A percentile compares a stretch with the other conserved stretches of the same genome.
phyloP scores from a whole-genome alignment of 768 basidiomycete genomes.

The Paxillus involutus region DNA sequence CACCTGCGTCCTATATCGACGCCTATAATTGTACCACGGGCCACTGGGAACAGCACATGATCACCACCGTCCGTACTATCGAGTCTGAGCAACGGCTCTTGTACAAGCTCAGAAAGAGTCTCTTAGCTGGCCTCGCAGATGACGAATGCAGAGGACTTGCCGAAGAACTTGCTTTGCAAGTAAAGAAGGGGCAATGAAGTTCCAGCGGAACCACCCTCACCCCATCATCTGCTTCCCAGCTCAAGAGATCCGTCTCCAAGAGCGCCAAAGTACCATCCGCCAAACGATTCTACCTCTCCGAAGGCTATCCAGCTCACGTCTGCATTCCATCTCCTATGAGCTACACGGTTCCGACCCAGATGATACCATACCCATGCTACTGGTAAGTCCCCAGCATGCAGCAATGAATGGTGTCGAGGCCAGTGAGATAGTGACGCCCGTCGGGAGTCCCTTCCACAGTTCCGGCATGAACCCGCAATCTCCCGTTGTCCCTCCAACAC shows the following conservation, averaged over 20 bases:
- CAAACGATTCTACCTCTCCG: conserved; percentile 29
- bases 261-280: conserved; percentile 22
- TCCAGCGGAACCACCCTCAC: not conserved
- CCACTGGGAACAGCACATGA: conserved; percentile 69
- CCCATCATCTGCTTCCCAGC: conserved; percentile 12
- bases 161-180: conserved; percentile 55
- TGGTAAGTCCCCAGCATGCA: conserved; percentile 17
- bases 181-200: conserved; percentile 19
- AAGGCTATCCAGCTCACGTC: conserved; percentile 27
- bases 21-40: conserved; percentile 51
- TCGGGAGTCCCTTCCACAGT: conserved; percentile 16
- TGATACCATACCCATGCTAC: conserved; percentile 25
- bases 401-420: conserved; percentile 12
- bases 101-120: conserved; percentile 4
- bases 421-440: conserved; percentile 13
- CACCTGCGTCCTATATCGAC: conserved; percentile 55
- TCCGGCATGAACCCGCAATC: conserved; percentile 17
- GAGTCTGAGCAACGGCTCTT: conserved; percentile 15
- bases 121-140: conserved; percentile 57
- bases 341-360: conserved; percentile 28
- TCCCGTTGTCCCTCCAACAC: conserved; percentile 14
- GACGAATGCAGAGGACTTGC: conserved; percentile 57
- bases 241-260: conserved; percentile 28
- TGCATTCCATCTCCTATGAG: conserved; percentile 29
- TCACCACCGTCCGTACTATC: conserved; percentile 58